Percentiles rank a stretch among this genome's conserved stretches.
Conservation (phyloP, 192 early-diverging fungal species). For the Podila epigama region DNA sequence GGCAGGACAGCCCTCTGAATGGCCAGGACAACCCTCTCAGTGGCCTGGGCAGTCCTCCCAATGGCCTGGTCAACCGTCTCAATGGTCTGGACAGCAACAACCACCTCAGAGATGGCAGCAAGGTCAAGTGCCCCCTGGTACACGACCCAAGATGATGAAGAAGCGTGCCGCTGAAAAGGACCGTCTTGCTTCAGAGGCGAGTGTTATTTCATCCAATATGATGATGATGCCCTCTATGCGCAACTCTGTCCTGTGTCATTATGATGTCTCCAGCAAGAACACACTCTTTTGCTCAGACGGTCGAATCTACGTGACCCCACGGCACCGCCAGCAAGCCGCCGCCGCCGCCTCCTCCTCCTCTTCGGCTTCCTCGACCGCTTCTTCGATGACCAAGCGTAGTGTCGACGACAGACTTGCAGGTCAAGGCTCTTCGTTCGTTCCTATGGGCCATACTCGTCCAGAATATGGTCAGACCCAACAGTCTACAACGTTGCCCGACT, state of each 20-base stretch:
- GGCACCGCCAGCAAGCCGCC: not conserved
- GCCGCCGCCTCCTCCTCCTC: not conserved
- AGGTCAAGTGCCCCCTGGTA: not conserved
- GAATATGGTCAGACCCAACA: too few species aligned
- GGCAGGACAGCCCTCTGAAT: not conserved
- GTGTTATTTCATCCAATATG: not conserved
- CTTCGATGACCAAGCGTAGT: not conserved
- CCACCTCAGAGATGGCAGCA: not conserved
- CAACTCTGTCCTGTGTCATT: not conserved
- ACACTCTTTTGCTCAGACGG: slow-evolving; percentile 3
- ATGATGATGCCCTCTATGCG: not conserved
- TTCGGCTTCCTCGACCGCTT: not conserved
- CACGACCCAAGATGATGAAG: not conserved
- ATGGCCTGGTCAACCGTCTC: not conserved
- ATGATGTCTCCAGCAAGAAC: not conserved
- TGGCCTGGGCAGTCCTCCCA: not conserved
- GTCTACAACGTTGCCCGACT: too few species aligned
- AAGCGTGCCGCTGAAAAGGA: not conserved
- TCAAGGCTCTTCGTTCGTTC: too few species aligned
- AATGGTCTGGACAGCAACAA: not conserved
- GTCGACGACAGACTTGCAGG: too few species aligned
- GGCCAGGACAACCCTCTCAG: not conserved
- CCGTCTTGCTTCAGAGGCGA: not conserved
- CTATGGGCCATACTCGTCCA: too few species aligned
- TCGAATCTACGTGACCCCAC: not conserved